phyloP scores from a whole-genome alignment of 2,329 filamentous ascomycete genomes.

The Exophiala phaeomuriformis region DNA sequence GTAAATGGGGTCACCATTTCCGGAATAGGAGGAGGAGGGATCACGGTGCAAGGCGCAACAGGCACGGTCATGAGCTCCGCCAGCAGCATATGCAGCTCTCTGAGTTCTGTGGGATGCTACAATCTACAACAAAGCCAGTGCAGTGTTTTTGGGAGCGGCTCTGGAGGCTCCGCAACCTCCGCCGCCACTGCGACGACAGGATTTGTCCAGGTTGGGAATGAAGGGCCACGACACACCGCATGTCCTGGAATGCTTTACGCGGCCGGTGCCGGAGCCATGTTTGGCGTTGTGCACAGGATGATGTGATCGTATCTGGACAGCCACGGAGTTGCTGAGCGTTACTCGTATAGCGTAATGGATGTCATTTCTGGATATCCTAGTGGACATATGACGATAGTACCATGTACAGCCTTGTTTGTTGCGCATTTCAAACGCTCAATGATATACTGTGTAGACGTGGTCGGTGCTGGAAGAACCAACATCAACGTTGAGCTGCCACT shows the following conservation, averaged over 20 bases:
- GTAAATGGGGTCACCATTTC: conserved; percentile 47
- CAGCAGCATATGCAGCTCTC: conserved; percentile 40
- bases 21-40: conserved; percentile 37
- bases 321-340: not conserved
- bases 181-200: conserved; percentile 25
- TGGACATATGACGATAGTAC: conserved; percentile 16
- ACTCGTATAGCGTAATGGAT: not conserved
- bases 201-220: conserved; percentile 23
- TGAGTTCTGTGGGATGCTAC: conserved; percentile 44
- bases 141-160: conserved; percentile 32
- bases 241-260: conserved; percentile 38
- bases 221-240: conserved; percentile 23
- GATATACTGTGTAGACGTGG: not conserved
- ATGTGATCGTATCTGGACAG: not conserved
- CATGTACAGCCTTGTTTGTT: not conserved
- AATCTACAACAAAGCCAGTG: conserved; percentile 44
- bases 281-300: conserved; percentile 35
- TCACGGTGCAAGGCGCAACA: conserved; percentile 42
- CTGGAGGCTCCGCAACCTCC: conserved; percentile 24
- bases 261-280: conserved; percentile 35
- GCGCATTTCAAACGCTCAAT: not conserved
- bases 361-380: not conserved
- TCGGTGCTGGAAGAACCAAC: not conserved
- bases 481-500: not conserved
- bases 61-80: conserved; percentile 37